Evolutionary conservation across 345 rosid species (phyloP), one percentile per base, ranked within the genome.

Genomic region (Acer campestre): DNA sequence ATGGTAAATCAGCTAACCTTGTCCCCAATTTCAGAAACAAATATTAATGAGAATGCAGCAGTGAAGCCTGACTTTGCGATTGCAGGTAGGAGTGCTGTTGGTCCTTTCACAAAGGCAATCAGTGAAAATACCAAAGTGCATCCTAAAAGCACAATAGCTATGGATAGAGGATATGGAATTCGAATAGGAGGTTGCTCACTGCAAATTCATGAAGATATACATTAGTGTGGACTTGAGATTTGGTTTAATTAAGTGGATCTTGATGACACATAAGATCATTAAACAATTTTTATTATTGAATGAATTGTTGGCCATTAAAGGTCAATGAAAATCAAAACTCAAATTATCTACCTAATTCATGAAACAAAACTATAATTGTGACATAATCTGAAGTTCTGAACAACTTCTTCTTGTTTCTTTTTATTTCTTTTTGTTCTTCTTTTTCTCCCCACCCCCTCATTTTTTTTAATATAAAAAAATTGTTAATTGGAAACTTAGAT

Each of bases 11-110:
- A 40, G 71, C 69, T 88, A 5, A 94, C 99, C 99, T 94, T 96
- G 88, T 94, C 99, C 75, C 99, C 99, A 42, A 96, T 94, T 87
- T 96, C 99, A 12, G 99, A 96, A 78, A 96, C 97, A 88, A 94
- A 92, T 80, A 96, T 96, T 67, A 96, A 84, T 25, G 92, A 85
- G 93, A 96, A 96, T 68, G 99, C 99, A 77, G 99, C 99, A 40
- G 98, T 89, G 79, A 96, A 89, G 76, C 99, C 99, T 59, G 99
- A 94, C 86, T 96, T 96, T 66, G 99, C 86, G 53, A 94, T 88
- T 11, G 97, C 92, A 62, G 98, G 91, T 79, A 96, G 80, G 81
- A 88, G 80, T 42, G 93, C 88, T 29, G 95, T 86, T 67, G 97
- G 94, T 78, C 93, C 92, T 75, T 87, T 96, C 70, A 71, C 91